Base-by-base conservation (phyloP, 2,329 filamentous ascomycete genomes). In the Exophiala aquamarina region DNA sequence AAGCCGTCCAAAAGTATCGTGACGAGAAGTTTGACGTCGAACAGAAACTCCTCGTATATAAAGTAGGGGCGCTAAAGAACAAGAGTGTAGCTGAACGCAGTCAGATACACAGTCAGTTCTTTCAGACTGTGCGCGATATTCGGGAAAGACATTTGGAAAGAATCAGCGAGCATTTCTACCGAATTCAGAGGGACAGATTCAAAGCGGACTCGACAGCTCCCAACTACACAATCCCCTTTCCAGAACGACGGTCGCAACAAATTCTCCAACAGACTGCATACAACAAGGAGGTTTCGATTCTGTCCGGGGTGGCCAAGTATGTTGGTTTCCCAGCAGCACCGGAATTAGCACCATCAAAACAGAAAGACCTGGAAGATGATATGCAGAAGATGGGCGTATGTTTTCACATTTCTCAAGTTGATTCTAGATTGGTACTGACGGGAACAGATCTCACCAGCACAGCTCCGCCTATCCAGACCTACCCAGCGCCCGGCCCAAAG, bases 261-360 rank as follows among this genome's bases (percentile, higher is more conserved):
- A 79, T 95, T 50, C 78, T 82, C 52, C 87, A 96, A 54, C 91
- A 95, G 59, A 80, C 90, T 40, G 87, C 91, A 37, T 97, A 97
- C 72, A 97, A 95, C 66, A 87, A 86, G 56, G 93, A 98, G 66
- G 91, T 98, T 3, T 95, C 91, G 0, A 82, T 96, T 20, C 73
- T 98, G 47, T 85, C 91, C 4, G 92, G 92, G 29, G 78, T 97
- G 41, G 91, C 92, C 28, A 97, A 96, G 70, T 91, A 96, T 65
- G 84, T 95, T 61, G 93, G 93, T 18, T 98, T 98, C 69, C 93
- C 93, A 28, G 91, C 92, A 23, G 93, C 91, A n/a, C 93, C 93
- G 15, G 78, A 87, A 26, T 85, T 98, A 69, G 76, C 76, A 48
- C 79, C 87, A 33, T 87, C 88, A 19, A 84, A 85, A 29, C 68